Conservation (phyloP, 2,329 filamentous ascomycete species). For the Apiospora marii region DNA sequence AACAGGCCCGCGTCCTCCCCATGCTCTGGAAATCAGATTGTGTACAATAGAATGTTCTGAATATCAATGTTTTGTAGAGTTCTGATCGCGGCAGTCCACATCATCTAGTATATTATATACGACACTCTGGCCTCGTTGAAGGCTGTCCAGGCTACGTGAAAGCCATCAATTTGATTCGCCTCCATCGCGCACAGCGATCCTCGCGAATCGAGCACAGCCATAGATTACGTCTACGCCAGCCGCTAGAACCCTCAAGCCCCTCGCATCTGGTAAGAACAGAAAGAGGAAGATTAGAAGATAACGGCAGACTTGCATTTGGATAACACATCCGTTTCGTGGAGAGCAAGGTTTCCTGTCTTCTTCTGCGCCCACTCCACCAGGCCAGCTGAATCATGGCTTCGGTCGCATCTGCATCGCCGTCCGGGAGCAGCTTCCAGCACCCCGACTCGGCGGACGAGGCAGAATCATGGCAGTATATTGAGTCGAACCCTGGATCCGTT, state of each 20-base stretch:
- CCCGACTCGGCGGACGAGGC: conserved; percentile 43
- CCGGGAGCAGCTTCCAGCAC: conserved; percentile 37
- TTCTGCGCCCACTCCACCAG: not conserved
- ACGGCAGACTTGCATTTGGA: not conserved
- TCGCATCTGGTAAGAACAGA: conserved; percentile 6
- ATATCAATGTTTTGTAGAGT: not conserved
- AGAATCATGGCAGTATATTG: conserved; percentile 44
- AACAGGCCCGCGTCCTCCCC: conserved; percentile 22
- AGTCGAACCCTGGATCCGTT: conserved; percentile 41
- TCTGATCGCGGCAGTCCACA: not conserved
- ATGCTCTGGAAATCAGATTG: not conserved
- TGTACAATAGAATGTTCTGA: not conserved
- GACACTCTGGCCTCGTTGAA: not conserved
- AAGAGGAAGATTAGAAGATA: not conserved
- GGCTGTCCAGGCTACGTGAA: not conserved
- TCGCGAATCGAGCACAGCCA: too few species aligned
- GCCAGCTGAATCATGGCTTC: conserved; percentile 39
- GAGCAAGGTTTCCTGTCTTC: not conserved
- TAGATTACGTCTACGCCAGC: not conserved
- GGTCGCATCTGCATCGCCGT: conserved; percentile 42
- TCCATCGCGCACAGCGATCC: not conserved
- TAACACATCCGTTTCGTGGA: not conserved
- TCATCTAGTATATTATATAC: not conserved
- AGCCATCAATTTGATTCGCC: not conserved
- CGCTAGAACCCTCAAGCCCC: not conserved